phyloP scores from a whole-genome alignment of 2,329 filamentous ascomycete genomes.

The Leptosphaerulina australis region DNA sequence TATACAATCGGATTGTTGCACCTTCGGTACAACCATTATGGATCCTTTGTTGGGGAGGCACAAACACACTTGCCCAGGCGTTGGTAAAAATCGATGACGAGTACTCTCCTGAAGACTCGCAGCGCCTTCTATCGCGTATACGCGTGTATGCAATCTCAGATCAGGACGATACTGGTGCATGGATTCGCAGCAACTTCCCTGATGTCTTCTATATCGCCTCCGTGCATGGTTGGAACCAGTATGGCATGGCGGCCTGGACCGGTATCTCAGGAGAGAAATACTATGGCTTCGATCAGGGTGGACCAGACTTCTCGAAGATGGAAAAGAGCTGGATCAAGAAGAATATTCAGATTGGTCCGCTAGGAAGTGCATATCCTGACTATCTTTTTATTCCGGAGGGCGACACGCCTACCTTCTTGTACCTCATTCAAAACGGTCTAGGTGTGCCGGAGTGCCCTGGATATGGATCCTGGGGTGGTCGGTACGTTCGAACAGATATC shows the following conservation, averaged over 20 bases:
- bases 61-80: constrained; percentile 59
- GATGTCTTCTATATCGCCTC: constrained; percentile 63
- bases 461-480: constrained; percentile 59
- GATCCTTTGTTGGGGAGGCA: constrained; percentile 61
- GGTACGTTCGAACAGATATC: constrained; percentile 49
- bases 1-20: constrained; percentile 51
- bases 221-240: constrained; percentile 63
- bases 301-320: constrained; percentile 57
- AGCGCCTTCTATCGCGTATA: constrained; percentile 40
- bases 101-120: constrained; percentile 41
- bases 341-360: constrained; percentile 60
- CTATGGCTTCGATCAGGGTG: constrained; percentile 56
- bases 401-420: constrained; percentile 60
- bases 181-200: constrained; percentile 62
- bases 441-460: constrained; percentile 55
- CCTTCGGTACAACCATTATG: constrained; percentile 55
- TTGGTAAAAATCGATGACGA: constrained; percentile 50
- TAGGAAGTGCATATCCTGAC: constrained; percentile 53
- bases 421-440: constrained; percentile 57
- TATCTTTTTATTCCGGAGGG: constrained; percentile 61
- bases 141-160: constrained; percentile 60
- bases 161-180: constrained; percentile 63
- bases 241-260: constrained; percentile 61
- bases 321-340: constrained; percentile 59
- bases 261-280: constrained; percentile 60